Evolutionary conservation across 2,329 filamentous ascomycete genomes (phyloP).

Genomic region (Talaromyces sp.): DNA sequence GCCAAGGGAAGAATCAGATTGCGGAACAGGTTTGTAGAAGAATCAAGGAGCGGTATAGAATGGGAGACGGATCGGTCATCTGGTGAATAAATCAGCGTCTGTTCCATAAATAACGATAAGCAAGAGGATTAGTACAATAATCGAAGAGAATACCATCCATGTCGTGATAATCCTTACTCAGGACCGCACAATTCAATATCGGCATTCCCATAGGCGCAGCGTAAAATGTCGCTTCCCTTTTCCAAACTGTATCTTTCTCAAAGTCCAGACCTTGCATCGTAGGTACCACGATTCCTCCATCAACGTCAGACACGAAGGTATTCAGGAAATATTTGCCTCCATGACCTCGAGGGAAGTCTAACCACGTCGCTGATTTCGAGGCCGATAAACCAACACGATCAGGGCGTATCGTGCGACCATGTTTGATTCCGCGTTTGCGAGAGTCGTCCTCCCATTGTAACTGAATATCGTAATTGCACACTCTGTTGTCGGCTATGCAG

Average conservation of each 20-base stretch:
- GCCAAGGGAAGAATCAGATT: slow-evolving; percentile 15
- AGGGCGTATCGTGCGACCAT: slow-evolving; percentile 14
- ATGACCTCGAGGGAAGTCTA: slow-evolving; percentile 7
- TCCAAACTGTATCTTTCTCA: not conserved
- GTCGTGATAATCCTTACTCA: not conserved
- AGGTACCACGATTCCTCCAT: slow-evolving; percentile 10
- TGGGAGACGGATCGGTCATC: slow-evolving; percentile 15
- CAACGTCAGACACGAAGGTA: slow-evolving; percentile 12
- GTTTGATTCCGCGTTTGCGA: slow-evolving; percentile 16
- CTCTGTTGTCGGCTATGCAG: slow-evolving; percentile 12
- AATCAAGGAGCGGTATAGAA: slow-evolving; percentile 15
- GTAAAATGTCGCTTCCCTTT: not conserved
- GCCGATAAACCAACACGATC: slow-evolving; percentile 10
- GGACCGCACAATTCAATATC: not conserved
- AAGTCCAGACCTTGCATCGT: slow-evolving; percentile 10
- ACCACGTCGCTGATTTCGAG: slow-evolving; percentile 7
- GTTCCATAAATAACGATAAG: not conserved
- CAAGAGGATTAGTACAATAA: slow-evolving; percentile 11
- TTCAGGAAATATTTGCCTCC: slow-evolving; percentile 15
- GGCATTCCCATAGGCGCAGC: slow-evolving; percentile 2
- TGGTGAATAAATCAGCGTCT: not conserved
- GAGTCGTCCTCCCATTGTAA: slow-evolving; percentile 17
- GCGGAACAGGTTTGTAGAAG: slow-evolving; percentile 14
- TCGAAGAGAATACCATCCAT: slow-evolving; percentile 12
- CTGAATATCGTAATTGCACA: slow-evolving; percentile 13